Evolutionary conservation across 164 flowering plant species (phyloP).

Genomic region (Nymphaea colorata): DNA sequence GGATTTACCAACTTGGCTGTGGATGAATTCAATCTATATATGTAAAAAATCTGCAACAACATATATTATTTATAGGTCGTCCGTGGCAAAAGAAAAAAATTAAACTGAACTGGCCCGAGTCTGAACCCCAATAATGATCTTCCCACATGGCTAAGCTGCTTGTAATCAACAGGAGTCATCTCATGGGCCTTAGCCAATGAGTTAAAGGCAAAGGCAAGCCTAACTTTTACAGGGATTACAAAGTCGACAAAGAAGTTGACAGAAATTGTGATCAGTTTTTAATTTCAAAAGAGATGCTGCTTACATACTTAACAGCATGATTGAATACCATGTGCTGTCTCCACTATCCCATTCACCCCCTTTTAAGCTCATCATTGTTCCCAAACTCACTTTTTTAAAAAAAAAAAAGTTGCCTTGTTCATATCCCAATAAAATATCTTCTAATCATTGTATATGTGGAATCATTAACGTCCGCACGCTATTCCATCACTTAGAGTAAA

Average conservation of each 20-base stretch:
- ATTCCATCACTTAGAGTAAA: background rate
- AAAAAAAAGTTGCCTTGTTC: background rate
- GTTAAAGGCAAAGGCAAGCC: no score
- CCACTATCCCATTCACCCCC: background rate
- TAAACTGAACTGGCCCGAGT: no score
- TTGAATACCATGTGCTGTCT: background rate
- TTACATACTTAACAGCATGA: background rate
- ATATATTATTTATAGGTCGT: no score
- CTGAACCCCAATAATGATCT: no score
- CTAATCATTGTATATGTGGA: background rate
- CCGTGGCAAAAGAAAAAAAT: no score
- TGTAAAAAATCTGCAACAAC: no score
- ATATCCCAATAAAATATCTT: background rate
- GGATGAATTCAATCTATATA: no score
- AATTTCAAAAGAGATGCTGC: background rate
- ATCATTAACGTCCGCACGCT: background rate
- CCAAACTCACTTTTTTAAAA: background rate
- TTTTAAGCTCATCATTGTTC: background rate
- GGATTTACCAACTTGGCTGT: no score
- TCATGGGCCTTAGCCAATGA: no score
- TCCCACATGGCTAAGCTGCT: no score
- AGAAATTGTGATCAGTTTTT: background rate
- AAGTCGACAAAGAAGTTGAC: background rate
- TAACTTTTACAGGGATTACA: no score
- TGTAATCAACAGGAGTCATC: no score